Evolutionary conservation across 2,329 filamentous ascomycete genomes (phyloP).

Genomic region (Fusarium sp.): DNA sequence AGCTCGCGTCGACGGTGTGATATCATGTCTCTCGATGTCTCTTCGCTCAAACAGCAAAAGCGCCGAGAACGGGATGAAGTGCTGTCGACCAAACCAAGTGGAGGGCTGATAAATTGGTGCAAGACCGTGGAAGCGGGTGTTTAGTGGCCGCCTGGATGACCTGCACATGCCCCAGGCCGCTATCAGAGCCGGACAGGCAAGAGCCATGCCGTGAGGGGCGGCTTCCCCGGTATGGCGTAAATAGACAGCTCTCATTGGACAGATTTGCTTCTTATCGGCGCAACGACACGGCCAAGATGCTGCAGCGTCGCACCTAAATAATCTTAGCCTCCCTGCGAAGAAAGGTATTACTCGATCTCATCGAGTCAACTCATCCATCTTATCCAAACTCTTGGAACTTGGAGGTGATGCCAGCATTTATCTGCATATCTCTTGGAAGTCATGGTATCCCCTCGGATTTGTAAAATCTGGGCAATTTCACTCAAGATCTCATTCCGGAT

Average conservation of each 20-base stretch:
- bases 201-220: constrained; percentile 33
- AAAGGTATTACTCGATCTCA: constrained; percentile 57
- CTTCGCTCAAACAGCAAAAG: neutral
- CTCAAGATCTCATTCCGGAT: constrained; percentile 9
- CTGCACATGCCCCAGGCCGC: constrained; percentile 31
- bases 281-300: constrained; percentile 34
- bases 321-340: constrained; percentile 28
- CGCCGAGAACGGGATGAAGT: neutral
- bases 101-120: neutral
- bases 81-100: neutral
- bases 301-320: constrained; percentile 21
- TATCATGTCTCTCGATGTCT: neutral
- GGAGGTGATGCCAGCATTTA: constrained; percentile 13
- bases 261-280: constrained; percentile 30
- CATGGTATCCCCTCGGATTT: neutral
- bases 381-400: constrained; percentile 6
- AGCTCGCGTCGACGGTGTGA: constrained; percentile 16
- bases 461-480: constrained; percentile 17
- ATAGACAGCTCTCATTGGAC: constrained; percentile 29
- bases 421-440: constrained; percentile 8
- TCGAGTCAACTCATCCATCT: constrained; percentile 54
- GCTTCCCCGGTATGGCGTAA: constrained; percentile 40
- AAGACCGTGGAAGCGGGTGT: neutral
- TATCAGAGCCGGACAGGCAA: constrained; percentile 27
- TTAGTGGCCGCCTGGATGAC: constrained; percentile 24